A percentile compares a stretch with the other conserved stretches of the same genome.
These are phyloP conservation scores for Paecilomyces sp. DNA, from an alignment of 2,329 filamentous ascomycete genomes.

Conservation along the genomic window DNA sequence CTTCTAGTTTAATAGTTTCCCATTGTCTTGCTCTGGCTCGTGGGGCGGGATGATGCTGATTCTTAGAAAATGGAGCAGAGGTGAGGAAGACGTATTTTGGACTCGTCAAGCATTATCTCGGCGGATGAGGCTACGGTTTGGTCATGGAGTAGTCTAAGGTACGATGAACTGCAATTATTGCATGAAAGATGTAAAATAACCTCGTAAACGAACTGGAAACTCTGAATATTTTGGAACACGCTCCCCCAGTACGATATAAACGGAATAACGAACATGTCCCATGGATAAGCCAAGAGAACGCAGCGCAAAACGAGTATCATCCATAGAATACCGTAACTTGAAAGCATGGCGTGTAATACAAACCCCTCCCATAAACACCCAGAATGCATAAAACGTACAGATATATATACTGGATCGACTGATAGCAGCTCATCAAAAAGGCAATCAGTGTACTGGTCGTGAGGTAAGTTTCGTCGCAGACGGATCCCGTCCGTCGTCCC, in stretches of 20 bases:
- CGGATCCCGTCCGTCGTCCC: constrained; percentile 7
- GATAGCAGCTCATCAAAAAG: background rate
- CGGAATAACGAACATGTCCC: background rate
- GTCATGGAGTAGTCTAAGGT: no score
- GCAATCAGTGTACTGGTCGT: background rate
- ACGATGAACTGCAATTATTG: background rate
- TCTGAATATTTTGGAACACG: background rate
- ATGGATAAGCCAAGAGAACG: background rate
- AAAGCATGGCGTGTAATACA: background rate
- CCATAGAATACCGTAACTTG: background rate
- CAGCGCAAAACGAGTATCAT: background rate
- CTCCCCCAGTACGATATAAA: background rate
- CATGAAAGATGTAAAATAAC: background rate
- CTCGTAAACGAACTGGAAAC: background rate
- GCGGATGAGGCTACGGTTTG: no score
- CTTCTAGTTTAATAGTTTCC: no score
- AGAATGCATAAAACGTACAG: background rate
- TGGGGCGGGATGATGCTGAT: no score
- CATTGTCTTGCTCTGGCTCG: no score
- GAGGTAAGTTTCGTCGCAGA: constrained; percentile 6
- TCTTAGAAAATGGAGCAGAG: no score
- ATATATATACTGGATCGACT: background rate
- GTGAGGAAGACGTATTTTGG: no score
- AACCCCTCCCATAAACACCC: background rate
- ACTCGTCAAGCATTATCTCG: no score